Percentiles rank a stretch among this genome's conserved stretches.
phyloP scores from a whole-genome alignment of 73 alveolate species.

The Effrenium voratum region DNA sequence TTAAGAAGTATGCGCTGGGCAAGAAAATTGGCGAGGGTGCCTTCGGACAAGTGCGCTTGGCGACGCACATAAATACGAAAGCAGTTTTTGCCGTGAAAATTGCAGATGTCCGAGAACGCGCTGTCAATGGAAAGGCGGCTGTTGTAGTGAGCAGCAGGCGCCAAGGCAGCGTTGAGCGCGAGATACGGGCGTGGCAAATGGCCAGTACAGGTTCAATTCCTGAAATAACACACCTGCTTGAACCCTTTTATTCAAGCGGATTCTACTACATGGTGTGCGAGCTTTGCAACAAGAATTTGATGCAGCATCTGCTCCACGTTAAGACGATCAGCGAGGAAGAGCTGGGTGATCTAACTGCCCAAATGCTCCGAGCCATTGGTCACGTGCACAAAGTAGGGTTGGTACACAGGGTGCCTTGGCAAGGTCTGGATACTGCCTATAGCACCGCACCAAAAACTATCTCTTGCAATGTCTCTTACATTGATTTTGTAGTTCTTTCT shows the following conservation, averaged over 20 bases:
- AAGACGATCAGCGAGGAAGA: conserved; percentile 43
- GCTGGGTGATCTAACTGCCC: conserved; percentile 7
- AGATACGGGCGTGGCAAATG: conserved; percentile 31
- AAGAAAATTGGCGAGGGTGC: conserved; percentile 78
- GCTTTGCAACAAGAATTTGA: conserved; percentile 13
- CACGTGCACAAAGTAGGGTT: conserved; percentile 35
- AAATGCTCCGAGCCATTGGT: conserved; percentile 41
- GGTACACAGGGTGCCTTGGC: conserved; percentile 45
- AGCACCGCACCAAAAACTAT: too few relatives aligned
- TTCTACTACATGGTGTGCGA: conserved; percentile 72
- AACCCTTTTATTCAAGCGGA: conserved; percentile 36
- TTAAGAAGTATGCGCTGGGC: conserved; percentile 33
- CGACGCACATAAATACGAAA: conserved; percentile 15
- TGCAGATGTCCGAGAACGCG: conserved; percentile 6
- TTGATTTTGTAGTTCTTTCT: background rate
- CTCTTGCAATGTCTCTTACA: too few relatives aligned
- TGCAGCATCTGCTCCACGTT: conserved; percentile 61
- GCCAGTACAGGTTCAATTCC: conserved; percentile 18
- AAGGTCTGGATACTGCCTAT: background rate
- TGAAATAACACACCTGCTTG: background rate
- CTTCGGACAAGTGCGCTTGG: conserved; percentile 46
- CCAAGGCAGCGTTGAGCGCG: conserved; percentile 17
- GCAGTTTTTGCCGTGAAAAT: conserved; percentile 12
- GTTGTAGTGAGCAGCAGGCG: conserved; percentile 28
- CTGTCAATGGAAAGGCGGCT: background rate